phyloP scores from a whole-genome alignment of 2,329 filamentous ascomycete species.

The Lojkania enalia region DNA sequence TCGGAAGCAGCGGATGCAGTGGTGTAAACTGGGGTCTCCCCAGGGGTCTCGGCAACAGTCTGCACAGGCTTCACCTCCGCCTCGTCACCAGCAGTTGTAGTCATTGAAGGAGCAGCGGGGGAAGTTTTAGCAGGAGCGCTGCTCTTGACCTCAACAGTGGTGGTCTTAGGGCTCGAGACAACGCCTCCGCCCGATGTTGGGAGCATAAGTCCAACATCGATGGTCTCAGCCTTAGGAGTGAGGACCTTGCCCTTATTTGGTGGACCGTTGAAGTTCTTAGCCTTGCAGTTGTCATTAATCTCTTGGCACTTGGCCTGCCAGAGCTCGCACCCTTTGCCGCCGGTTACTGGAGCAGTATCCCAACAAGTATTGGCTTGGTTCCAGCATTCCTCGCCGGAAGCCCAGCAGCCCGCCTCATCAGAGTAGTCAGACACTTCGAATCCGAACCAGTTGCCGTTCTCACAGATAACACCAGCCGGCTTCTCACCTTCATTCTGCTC shows the following conservation, averaged over 20 bases:
- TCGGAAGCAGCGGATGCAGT: slow-evolving; percentile 8
- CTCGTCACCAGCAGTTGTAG: slow-evolving; percentile 5
- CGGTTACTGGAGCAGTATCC: slow-evolving; percentile 60
- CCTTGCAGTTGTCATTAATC: slow-evolving; percentile 48
- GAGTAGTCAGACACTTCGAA: slow-evolving; percentile 62
- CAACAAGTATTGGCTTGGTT: slow-evolving; percentile 64
- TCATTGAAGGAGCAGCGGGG: slow-evolving; percentile 2
- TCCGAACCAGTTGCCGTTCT: slow-evolving; percentile 75
- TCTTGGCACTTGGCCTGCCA: slow-evolving; percentile 65
- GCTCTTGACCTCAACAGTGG: slow-evolving; percentile 9
- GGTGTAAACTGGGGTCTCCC: slow-evolving; percentile 3
- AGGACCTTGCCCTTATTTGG: slow-evolving; percentile 49
- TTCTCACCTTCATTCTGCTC: slow-evolving; percentile 55
- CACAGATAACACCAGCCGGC: slow-evolving; percentile 61
- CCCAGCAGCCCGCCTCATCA: slow-evolving; percentile 63
- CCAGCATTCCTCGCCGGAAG: slow-evolving; percentile 52
- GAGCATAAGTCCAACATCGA: slow-evolving; percentile 37
- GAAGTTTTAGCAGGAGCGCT: slow-evolving; percentile 10
- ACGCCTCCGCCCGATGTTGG: slow-evolving; percentile 15
- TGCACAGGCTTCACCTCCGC: slow-evolving; percentile 6
- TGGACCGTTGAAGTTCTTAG: slow-evolving; percentile 48
- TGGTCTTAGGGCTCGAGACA: slow-evolving; percentile 21
- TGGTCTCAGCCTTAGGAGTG: slow-evolving; percentile 32
- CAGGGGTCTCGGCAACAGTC: slow-evolving; percentile 2
- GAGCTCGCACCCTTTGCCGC: slow-evolving; percentile 60